phyloP scores from a whole-genome alignment of 208 protist genomes.

The Leptomonas pyrrhocoris region DNA sequence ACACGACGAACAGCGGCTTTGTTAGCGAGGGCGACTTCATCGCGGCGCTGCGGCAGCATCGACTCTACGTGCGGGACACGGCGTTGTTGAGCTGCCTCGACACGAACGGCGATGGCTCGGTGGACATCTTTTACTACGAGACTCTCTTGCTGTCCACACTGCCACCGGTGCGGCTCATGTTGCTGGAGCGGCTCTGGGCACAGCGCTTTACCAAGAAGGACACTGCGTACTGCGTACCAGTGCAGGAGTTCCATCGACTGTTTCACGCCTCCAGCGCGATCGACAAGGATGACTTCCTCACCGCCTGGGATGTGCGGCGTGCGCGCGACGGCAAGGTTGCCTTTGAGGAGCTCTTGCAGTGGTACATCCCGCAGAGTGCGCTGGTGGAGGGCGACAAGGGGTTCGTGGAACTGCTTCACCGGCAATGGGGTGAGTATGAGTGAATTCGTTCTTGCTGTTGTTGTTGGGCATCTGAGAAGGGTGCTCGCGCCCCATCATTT shows the following conservation, averaged over 20 bases:
- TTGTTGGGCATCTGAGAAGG: too few relatives aligned
- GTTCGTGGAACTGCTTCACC: slow-evolving; percentile 61
- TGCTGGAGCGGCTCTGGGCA: slow-evolving; percentile 81
- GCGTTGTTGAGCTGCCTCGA: slow-evolving; percentile 59
- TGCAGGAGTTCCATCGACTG: slow-evolving; percentile 60
- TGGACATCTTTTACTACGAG: slow-evolving; percentile 77
- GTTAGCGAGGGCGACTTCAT: slow-evolving; percentile 50
- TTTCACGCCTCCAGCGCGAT: slow-evolving; percentile 64
- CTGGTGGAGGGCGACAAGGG: slow-evolving; percentile 61
- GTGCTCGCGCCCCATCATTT: too few relatives aligned
- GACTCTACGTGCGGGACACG: slow-evolving; percentile 68
- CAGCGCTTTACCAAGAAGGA: slow-evolving; percentile 62
- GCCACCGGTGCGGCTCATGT: slow-evolving; percentile 61
- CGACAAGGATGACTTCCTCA: slow-evolving; percentile 76
- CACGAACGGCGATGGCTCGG: slow-evolving; percentile 71
- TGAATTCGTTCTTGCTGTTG: background rate
- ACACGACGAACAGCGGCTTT: slow-evolving; percentile 44
- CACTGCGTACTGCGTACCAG: slow-evolving; percentile 42
- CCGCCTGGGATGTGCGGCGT: slow-evolving; percentile 76
- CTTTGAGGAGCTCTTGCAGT: slow-evolving; percentile 69
- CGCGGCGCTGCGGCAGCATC: slow-evolving; percentile 53
- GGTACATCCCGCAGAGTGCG: slow-evolving; percentile 71
- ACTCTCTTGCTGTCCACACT: slow-evolving; percentile 54
- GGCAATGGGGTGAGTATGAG: slow-evolving; percentile 61
- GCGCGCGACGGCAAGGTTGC: slow-evolving; percentile 49